phyloP scores from a whole-genome alignment of 1,284 basidiomycete species.

The Agroathelia rolfsii region DNA sequence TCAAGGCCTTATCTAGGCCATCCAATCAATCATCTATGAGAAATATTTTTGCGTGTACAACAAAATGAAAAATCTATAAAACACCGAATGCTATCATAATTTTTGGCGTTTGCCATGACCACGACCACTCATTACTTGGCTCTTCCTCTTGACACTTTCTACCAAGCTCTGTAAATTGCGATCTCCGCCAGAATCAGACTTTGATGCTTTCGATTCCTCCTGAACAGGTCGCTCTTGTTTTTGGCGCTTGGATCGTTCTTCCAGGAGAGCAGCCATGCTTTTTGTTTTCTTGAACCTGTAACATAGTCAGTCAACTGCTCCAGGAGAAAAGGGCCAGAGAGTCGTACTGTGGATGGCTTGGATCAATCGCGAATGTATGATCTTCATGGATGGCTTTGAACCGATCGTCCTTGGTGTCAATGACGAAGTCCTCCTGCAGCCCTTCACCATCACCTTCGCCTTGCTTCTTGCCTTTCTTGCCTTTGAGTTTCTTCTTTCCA shows the following conservation, averaged over 20 bases:
- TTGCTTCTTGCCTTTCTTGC: slow-evolving; percentile 32
- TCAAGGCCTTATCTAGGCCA: too few species aligned
- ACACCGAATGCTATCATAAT: too few species aligned
- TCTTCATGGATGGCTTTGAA: slow-evolving; percentile 88
- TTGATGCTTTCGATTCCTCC: slow-evolving; percentile 10
- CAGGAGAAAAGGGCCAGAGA: slow-evolving; percentile 1
- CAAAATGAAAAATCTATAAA: too few species aligned
- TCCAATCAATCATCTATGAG: too few species aligned
- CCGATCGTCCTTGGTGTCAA: slow-evolving; percentile 83
- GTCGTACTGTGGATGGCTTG: slow-evolving; percentile 85
- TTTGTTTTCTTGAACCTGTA: slow-evolving; percentile 82
- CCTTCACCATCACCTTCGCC: slow-evolving; percentile 43
- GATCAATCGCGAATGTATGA: slow-evolving; percentile 91
- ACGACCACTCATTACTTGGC: slow-evolving; percentile 20
- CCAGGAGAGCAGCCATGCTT: slow-evolving; percentile 75
- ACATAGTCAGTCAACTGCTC: too few species aligned
- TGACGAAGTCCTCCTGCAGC: slow-evolving; percentile 68
- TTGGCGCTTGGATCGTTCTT: slow-evolving; percentile 58
- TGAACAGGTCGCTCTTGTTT: slow-evolving; percentile 19
- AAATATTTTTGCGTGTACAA: too few species aligned
- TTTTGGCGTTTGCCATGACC: slow-evolving; percentile 49
- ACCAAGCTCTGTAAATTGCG: slow-evolving; percentile 59
- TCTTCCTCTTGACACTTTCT: slow-evolving; percentile 81
- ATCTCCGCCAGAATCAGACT: slow-evolving; percentile 17
- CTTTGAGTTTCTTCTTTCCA: slow-evolving; percentile 43